Base-by-base conservation (phyloP, 306 rosid species). In the Begonia fuchsioides region DNA sequence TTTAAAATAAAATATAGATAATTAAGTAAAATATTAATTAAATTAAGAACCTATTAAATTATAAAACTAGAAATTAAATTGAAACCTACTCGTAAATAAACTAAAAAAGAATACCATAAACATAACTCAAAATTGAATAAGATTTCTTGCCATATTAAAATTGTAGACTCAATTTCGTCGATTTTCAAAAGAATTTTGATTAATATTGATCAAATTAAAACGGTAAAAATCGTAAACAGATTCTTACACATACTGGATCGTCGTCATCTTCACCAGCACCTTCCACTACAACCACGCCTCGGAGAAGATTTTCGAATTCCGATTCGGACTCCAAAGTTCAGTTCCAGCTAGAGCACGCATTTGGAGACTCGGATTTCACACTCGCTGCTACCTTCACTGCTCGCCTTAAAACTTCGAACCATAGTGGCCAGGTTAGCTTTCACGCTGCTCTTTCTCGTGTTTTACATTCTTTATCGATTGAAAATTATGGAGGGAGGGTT, bases 281-380 rank as follows among this genome's bases (percentile, higher is more conserved):
- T 0, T 3, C 62, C 14, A 14, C 77, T 26, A 8, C 73, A 12
- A 20, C 68, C 17, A 14, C 79, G 46, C 18, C 69, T 49, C 69
- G 92, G n/a, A 84, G 68, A 79, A 80, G 87, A 51, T 59, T 49
- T 59, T 71, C 97, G 3, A 94, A 81, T 46, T 68, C 81, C 6
- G 72, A 86, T 58, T 65, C 80, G 50, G 95, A 90, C 58, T 90
- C 97, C 19, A 90, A 90, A 90, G 74, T 90, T 75, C 97, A 81
- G 60, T 84, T 90, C 61, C 50, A 69, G 15, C 87, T 90, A 43
- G 76, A 84, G 16, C 97, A 90, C 61, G 93, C 97, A 43, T 84
- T 90, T 39, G 92, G 95, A 11, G 95, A 81, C 58, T 81, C 93
- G 8, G 82, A 76, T 49, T 90, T 81, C 79, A 58, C 66, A 3